Base-by-base conservation (phyloP, 2,329 filamentous ascomycete species). In the Colletotrichum salicis region DNA sequence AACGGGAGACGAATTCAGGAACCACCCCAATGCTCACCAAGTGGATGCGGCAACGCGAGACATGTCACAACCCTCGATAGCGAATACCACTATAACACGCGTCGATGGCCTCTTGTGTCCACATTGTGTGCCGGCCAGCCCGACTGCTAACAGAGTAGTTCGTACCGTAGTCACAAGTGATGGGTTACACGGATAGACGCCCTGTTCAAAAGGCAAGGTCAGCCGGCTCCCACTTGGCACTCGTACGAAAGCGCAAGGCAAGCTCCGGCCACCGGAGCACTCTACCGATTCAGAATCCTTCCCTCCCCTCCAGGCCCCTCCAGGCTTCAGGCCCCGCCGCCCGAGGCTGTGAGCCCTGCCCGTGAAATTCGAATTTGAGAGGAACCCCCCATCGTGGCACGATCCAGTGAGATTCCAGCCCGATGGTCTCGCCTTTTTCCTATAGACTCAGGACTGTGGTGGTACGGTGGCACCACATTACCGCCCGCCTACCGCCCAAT, bases 401-500 rank as follows among this genome's bases (percentile, higher is more conserved):
- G 31, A 54, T 67, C 64, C 27, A 37, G 31, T 37, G 31, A 41
- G 35, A 41, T 48, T 22, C 8, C 41, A 41, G 37, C 37, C 37
- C 37, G 37, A 41, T 64, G 22, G 59, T 64, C 52, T 71, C 54
- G 69, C 59, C 35, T 51, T 59, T n/a, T 29, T 37, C 48, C 57
- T 4, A 41, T 41, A 41, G 37, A 41, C 37, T 41, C 37, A 41
- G 8, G 55, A 61, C 65, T 51, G 29, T 59, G 55, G 65, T 71
- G 69, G 45, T 29, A 54, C 60, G 29, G 41, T 48, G 41, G 60
- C 59, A 58, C 66, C 51, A 64, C 64, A 41, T 60, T 59, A 60
- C 33, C 54, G 65, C 58, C 52, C 27, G 51, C 51, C 51, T 27
- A 22, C 52, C 27, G 52, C 33, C 59, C 65, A 71, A 71, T 69